Percentiles rank a stretch among this genome's conserved stretches.
These are phyloP conservation scores for Centrapalus pauciflorus DNA, from an alignment of 129 eudicot species.

Conservation along the genomic window DNA sequence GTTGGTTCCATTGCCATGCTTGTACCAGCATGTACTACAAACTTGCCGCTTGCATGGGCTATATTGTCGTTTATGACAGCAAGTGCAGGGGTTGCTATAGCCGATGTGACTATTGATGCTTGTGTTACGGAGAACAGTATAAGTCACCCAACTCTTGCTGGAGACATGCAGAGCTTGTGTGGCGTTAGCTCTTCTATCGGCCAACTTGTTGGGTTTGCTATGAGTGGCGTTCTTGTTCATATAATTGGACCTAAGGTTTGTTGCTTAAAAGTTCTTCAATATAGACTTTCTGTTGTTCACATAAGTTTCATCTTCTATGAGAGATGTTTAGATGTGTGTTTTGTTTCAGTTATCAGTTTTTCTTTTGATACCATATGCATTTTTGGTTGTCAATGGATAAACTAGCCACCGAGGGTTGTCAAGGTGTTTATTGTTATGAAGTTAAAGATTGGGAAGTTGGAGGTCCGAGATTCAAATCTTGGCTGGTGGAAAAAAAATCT, in stretches of 20 bases:
- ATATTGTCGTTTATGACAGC: constrained; percentile 62
- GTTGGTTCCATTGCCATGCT: constrained; percentile 64
- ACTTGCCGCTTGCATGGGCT: constrained; percentile 58
- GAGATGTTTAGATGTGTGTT: too few relatives aligned
- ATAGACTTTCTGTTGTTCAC: background rate
- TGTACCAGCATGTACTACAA: constrained; percentile 42
- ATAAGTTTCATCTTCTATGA: background rate
- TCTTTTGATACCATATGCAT: too few relatives aligned
- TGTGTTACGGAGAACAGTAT: constrained; percentile 87
- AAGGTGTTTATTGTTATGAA: too few relatives aligned
- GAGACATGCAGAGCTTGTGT: constrained; percentile 93
- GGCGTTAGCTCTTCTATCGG: constrained; percentile 72
- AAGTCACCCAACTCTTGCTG: constrained; percentile 78
- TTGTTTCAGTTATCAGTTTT: too few relatives aligned
- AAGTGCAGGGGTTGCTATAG: constrained; percentile 86
- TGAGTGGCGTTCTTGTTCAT: constrained; percentile 85
- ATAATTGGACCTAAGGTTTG: constrained; percentile 68
- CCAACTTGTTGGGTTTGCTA: constrained; percentile 56
- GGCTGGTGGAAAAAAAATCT: too few relatives aligned
- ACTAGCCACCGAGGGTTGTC: too few relatives aligned
- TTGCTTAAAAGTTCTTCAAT: background rate
- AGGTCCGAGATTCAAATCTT: too few relatives aligned
- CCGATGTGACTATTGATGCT: constrained; percentile 94
- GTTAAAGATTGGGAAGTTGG: too few relatives aligned
- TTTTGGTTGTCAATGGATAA: too few relatives aligned